Conservation (phyloP, 1,284 basidiomycete species). For the Leccinum subspadiceum region DNA sequence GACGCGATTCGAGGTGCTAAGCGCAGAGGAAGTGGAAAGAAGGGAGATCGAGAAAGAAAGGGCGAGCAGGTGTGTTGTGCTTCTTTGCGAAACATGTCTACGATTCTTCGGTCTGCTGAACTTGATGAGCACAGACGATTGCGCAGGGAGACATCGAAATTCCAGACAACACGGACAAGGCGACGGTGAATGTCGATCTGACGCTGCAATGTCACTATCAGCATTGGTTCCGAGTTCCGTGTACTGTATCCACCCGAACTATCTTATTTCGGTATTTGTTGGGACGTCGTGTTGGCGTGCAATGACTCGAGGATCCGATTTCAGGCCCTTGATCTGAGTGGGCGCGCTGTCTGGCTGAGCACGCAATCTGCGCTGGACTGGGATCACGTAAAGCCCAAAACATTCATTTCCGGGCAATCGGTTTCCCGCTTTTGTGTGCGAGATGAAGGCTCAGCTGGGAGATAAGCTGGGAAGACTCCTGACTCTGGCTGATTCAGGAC, state of each 20-base stretch:
- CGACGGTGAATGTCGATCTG: slow-evolving; percentile 33
- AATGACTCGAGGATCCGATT: slow-evolving; percentile 3
- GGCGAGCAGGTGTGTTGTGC: slow-evolving; percentile 56
- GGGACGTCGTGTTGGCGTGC: slow-evolving; percentile 11
- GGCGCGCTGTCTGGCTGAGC: slow-evolving; percentile 10
- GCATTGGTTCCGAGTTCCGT: slow-evolving; percentile 5
- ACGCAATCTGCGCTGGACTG: slow-evolving; percentile 2
- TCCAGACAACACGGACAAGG: slow-evolving; percentile 55
- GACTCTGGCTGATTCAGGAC: background rate
- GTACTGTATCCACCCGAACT: slow-evolving; percentile 8
- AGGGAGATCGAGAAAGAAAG: slow-evolving; percentile 81
- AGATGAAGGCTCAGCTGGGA: slow-evolving; percentile 17
- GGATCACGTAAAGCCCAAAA: slow-evolving; percentile 15
- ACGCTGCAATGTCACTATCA: slow-evolving; percentile 6
- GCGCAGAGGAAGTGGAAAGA: slow-evolving; percentile 87
- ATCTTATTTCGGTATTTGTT: slow-evolving; percentile 32
- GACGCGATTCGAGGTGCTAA: slow-evolving; percentile 86
- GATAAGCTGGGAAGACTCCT: slow-evolving; percentile 29
- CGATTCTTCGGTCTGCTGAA: slow-evolving; percentile 1
- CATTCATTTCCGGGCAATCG: slow-evolving; percentile 20
- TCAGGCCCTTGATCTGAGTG: slow-evolving; percentile 14
- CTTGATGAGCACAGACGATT: slow-evolving; percentile 47
- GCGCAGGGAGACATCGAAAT: slow-evolving; percentile 73
- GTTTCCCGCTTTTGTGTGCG: slow-evolving; percentile 7
- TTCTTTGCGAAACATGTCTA: background rate